These are phyloP conservation scores for Aphanomyces astaci DNA, from an alignment of 352 stramenopile species.

Conservation along the genomic window DNA sequence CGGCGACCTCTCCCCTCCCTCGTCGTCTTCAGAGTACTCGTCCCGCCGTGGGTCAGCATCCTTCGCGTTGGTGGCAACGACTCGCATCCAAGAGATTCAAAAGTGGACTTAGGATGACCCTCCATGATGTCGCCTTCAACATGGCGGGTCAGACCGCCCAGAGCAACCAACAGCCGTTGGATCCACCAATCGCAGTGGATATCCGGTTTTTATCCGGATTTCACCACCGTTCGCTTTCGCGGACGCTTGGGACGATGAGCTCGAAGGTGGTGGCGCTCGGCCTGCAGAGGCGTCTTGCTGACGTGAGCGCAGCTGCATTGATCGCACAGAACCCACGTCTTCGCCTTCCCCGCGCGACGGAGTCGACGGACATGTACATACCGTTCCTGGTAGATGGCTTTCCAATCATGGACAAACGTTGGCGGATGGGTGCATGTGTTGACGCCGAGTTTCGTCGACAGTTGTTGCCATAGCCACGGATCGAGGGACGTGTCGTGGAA, in stretches of 20 bases:
- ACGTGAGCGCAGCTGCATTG: neutral
- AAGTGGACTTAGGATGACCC: too few species aligned
- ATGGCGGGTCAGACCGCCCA: neutral
- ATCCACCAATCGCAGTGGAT: neutral
- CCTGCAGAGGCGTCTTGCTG: neutral
- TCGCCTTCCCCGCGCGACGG: neutral
- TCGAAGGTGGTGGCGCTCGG: neutral
- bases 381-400: neutral
- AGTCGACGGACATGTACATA: neutral
- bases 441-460: neutral
- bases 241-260: neutral
- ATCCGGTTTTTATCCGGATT: conserved; percentile 6
- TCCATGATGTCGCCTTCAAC: too few species aligned
- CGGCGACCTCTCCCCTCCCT: neutral
- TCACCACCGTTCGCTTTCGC: neutral
- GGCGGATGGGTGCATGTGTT: neutral
- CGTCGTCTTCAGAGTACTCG: conserved; percentile 19
- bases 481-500: neutral
- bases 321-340: neutral
- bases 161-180: neutral
- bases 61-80: conserved; percentile 17
- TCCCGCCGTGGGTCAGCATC: conserved; percentile 7
- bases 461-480: conserved; percentile 4
- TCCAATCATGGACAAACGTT: conserved; percentile 11
- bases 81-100: conserved; percentile 3